Percentiles rank a stretch among this genome's conserved stretches.
phyloP scores from a whole-genome alignment of 805 yeast genomes.

The Yarrowia alimentaria region DNA sequence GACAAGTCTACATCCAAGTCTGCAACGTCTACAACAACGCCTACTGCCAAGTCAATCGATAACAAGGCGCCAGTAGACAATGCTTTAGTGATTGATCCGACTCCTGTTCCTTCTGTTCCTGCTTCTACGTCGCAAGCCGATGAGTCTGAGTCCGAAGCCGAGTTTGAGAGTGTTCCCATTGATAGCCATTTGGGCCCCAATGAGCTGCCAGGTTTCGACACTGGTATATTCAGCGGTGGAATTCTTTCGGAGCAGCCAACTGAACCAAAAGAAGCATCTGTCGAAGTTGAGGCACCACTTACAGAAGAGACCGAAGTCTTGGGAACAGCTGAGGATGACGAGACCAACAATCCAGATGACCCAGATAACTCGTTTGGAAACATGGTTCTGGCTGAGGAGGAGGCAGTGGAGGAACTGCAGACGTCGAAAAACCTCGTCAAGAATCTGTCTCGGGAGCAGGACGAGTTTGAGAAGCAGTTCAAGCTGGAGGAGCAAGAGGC shows the following conservation, averaged over 20 bases:
- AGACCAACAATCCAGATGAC: too few species aligned
- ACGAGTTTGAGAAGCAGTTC: slow-evolving; percentile 38
- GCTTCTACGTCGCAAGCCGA: background rate
- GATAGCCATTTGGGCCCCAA: too few species aligned
- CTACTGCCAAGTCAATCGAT: too few species aligned
- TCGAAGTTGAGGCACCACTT: too few species aligned
- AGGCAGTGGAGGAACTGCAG: slow-evolving; percentile 22
- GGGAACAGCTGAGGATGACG: too few species aligned
- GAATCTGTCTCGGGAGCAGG: slow-evolving; percentile 27
- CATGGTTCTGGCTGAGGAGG: slow-evolving; percentile 21
- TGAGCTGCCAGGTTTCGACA: background rate
- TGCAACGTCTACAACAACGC: too few species aligned
- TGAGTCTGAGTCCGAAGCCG: slow-evolving; percentile 8
- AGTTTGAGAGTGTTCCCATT: slow-evolving; percentile 3
- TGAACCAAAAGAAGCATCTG: background rate
- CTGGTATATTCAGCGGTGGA: slow-evolving; percentile 3
- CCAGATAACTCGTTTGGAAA: slow-evolving; percentile 27
- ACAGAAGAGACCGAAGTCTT: too few species aligned
- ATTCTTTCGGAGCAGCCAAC: too few species aligned
- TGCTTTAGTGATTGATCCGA: too few species aligned
- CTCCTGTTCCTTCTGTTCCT: too few species aligned
- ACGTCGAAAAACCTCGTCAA: slow-evolving; percentile 23
- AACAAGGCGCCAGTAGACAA: too few species aligned
- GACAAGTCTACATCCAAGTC: too few species aligned
- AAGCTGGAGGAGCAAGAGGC: slow-evolving; percentile 63